Evolutionary conservation across 768 basidiomycete genomes (phyloP).

Genomic region (Peribolospora kevripleyi): DNA sequence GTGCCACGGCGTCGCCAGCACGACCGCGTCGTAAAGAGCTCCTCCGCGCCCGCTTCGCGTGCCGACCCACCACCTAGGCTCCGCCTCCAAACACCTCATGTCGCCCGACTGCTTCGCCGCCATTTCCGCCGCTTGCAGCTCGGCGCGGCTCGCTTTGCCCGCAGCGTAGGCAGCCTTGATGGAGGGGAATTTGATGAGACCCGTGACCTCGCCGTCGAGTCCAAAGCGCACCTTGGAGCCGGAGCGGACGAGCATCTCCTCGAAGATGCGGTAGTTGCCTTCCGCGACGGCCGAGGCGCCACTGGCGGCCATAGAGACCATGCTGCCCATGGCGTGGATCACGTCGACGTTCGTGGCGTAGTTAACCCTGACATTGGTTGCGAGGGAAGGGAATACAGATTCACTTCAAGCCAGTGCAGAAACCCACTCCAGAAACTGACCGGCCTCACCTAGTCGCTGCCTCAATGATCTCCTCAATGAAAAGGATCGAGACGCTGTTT

Average conservation of each 20-base stretch:
- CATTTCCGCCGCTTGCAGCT: background rate
- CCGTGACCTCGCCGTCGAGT: conserved; percentile 11
- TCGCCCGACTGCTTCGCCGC: background rate
- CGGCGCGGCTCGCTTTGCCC: conserved; percentile 4
- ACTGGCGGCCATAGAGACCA: conserved; percentile 42
- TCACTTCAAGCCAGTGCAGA: too few relatives aligned
- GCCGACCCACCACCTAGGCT: conserved; percentile 6
- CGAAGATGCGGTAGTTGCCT: conserved; percentile 69
- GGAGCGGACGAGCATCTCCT: conserved; percentile 47
- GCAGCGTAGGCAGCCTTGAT: conserved; percentile 14
- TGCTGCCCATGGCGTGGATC: conserved; percentile 56
- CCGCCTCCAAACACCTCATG: background rate
- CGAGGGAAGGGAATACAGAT: too few relatives aligned
- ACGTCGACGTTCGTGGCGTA: conserved; percentile 35
- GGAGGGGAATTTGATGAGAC: conserved; percentile 8
- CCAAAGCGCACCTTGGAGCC: conserved; percentile 41
- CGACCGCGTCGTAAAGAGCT: conserved; percentile 39
- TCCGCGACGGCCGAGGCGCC: conserved; percentile 43
- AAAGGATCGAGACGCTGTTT: conserved; percentile 34
- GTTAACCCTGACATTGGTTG: conserved; percentile 7
- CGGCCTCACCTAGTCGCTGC: conserved; percentile 33
- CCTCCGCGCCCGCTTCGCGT: conserved; percentile 1
- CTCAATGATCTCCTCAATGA: conserved; percentile 49
- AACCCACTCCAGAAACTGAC: conserved; percentile 38
- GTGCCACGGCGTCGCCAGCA: conserved; percentile 70